phyloP scores from a whole-genome alignment of 805 yeast species.

The Metschnikowia henanensis region DNA sequence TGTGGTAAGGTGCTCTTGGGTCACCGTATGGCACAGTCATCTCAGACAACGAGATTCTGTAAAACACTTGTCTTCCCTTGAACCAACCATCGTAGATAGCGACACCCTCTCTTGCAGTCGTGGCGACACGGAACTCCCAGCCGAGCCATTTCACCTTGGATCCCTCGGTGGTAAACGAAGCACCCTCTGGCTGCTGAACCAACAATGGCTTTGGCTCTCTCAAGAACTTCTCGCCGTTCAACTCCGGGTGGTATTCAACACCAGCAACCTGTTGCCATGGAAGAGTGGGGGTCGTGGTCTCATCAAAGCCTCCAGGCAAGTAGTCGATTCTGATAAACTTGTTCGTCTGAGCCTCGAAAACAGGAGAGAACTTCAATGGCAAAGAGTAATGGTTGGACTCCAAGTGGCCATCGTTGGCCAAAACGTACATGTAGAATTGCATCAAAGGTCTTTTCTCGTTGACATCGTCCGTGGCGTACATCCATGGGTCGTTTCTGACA shows the following conservation, averaged over 20 bases:
- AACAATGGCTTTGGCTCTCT: conserved; percentile 71
- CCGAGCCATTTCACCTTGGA: conserved; percentile 72
- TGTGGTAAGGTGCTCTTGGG: conserved; percentile 78
- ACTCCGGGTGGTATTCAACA: conserved; percentile 74
- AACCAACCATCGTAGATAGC: conserved; percentile 70
- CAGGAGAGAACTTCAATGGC: conserved; percentile 74
- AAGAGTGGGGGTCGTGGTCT: conserved; percentile 52
- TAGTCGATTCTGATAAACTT: too few relatives aligned
- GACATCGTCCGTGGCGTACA: too few relatives aligned
- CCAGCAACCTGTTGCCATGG: conserved; percentile 61
- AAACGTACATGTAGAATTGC: conserved; percentile 76
- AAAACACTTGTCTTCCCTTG: conserved; percentile 74
- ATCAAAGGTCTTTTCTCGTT: too few relatives aligned
- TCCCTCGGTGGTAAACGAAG: conserved; percentile 62
- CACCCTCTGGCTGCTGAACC: conserved; percentile 76
- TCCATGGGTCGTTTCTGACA: conserved; percentile 62
- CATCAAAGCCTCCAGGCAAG: conserved; percentile 76
- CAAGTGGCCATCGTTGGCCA: conserved; percentile 58
- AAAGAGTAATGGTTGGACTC: conserved; percentile 76
- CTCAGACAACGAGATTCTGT: conserved; percentile 72
- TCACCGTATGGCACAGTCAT: conserved; percentile 91
- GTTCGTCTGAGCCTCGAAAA: conserved; percentile 61
- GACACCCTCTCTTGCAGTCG: conserved; percentile 77
- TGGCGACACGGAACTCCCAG: conserved; percentile 74
- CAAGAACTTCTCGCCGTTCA: conserved; percentile 48